Evolutionary conservation across 805 yeast species (phyloP).

Genomic region (Soucietia sequanensis): DNA sequence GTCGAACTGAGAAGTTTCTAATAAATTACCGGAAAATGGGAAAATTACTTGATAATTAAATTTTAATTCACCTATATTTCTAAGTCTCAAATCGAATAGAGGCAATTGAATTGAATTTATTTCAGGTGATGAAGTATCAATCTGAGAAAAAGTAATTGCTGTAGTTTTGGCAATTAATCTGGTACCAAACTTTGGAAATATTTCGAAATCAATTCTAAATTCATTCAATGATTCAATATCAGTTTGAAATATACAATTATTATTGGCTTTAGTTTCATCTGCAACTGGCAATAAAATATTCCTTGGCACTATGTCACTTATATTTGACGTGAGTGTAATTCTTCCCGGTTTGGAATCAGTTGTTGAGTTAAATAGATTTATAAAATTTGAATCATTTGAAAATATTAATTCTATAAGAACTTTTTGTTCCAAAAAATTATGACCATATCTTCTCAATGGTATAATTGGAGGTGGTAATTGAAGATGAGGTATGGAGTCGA

Average conservation of each 20-base stretch:
- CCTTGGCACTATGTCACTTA: conserved; percentile 83
- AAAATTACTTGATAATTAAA: conserved; percentile 80
- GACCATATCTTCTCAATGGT: conserved; percentile 92
- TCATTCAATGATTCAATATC: conserved; percentile 61
- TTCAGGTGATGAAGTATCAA: conserved; percentile 40
- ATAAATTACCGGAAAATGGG: conserved; percentile 81
- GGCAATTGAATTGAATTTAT: conserved; percentile 56
- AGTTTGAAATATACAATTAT: conserved; percentile 76
- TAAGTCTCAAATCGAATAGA: conserved; percentile 74
- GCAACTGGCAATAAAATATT: conserved; percentile 77
- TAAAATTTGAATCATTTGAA: conserved; percentile 46
- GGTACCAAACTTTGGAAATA: conserved; percentile 94
- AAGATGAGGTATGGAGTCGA: conserved; percentile 84
- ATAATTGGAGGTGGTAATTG: conserved; percentile 94
- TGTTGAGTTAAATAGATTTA: conserved; percentile 43
- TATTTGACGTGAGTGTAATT: conserved; percentile 73
- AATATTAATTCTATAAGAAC: conserved; percentile 78
- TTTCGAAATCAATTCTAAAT: conserved; percentile 80
- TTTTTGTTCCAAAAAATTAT: conserved; percentile 88
- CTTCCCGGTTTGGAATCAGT: conserved; percentile 66
- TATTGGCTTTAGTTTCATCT: conserved; percentile 49
- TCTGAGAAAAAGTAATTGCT: conserved; percentile 55
- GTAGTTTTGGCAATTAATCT: conserved; percentile 87
- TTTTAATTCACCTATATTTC: conserved; percentile 75
- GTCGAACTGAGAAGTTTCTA: conserved; percentile 89